Base-by-base conservation (phyloP, 129 eudicot genomes). In the Kitagawia praeruptora region DNA sequence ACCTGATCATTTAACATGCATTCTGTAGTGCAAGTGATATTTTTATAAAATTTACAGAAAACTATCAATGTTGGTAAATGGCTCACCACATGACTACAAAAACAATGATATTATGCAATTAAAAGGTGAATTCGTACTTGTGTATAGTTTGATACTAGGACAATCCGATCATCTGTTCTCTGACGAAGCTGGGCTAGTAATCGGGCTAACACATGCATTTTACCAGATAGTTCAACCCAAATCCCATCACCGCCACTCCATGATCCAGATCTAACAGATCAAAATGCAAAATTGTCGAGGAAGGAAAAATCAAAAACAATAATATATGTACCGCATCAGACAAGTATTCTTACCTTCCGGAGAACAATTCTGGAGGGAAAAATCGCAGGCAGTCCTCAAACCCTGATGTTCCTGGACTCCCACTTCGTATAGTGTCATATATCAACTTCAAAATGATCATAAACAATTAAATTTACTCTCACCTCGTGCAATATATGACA, bases 161-260 rank as follows among this genome's bases (percentile, higher is more conserved):
- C 99, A 70, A 96, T 96, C 82, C 97, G 89, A 80, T 96, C 99
- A 89, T 90, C 99, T 39, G 98, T 96, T 87, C 64, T 90, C 83
- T 85, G 88, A 70, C 93, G 99, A 70, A 96, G 86, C 51, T 90
- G 95, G 79, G 87, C 92, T 70, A 96, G 85, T 78, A 96, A 88
- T 75, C 98, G 89, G 41, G 99, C 98, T 81, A 96, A 82, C 34
- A 96, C 94, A 77, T 89, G 92, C 99, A 96, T 96, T 86, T 96
- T 96, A 78, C 99, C 99, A 13, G 99, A 96, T 72, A 96, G 83
- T 81, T 96, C 98, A 75, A 96, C 98, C 99, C 99, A 96, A 44
- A 80, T 48, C 41, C 99, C 99, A 87, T 90, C 93, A 77, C 99
- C 98, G 54, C 97, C 99, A 44, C 89, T 90, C 99, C 99, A 96